Base-by-base conservation (phyloP, 768 basidiomycete species). In the Botryobasidium botryosum region DNA sequence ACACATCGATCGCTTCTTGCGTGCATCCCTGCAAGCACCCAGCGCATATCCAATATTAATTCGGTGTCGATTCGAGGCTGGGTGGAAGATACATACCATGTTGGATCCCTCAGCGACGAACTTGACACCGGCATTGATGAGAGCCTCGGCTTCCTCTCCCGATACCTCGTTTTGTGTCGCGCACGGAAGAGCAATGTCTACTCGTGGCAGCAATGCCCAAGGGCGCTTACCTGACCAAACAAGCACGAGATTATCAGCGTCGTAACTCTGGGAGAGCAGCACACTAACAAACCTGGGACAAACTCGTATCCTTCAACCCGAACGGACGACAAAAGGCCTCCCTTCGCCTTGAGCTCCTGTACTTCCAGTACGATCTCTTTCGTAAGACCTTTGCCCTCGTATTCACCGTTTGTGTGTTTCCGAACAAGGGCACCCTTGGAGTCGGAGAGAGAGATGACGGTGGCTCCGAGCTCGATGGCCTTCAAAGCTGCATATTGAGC, bases 21-120 rank as follows among this genome's bases (percentile, higher is more conserved):
- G 78, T 79, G 61, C 71, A 79, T 37, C 78, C 78, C 68, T 67
- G 54, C 29, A 45, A 46, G 41, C 23, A 46, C n/a, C n/a, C n/a
- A n/a, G n/a, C n/a, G n/a, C n/a, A 2, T 33, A 33, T 28, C 21
- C 20, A 37, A 41, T 12, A 42, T 41, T 27, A 38, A 8, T 29
- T 31, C 3, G 29, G 31, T 35, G 40, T 25, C 17, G 20, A 17
- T 23, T n/a, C 6, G 38, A 39, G 20, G 10, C 26, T 23, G 5
- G n/a, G 38, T 3, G 32, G 6, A 38, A 48, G 24, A 52, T 25
- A 13, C 53, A 37, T 46, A 64, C 63, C 77, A 80, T 80, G 66
- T 79, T 80, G 51, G 74, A 77, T 25, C 79, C 79, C 59, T 83
- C 79, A 43, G 79, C 79, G 39, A 83, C 70, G 61, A 80, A 74